Evolutionary conservation across 2,329 filamentous ascomycete genomes (phyloP).

Genomic region (Penicillium aurantiogriseum): DNA sequence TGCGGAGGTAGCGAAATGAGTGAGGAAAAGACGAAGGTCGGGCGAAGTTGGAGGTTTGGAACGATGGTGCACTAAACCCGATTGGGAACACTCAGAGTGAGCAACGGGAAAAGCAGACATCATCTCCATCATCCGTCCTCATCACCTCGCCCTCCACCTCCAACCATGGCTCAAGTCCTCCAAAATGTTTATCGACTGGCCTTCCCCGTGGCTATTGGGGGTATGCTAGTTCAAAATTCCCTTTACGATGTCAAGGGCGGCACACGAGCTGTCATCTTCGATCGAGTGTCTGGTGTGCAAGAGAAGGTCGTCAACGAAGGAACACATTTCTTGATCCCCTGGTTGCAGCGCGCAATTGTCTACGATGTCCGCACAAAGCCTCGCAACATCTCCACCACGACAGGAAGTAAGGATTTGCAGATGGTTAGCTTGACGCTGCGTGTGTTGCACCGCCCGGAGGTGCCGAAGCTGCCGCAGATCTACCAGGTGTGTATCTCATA

Average conservation of each 20-base stretch:
- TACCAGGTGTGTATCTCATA: slow-evolving; percentile 71
- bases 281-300: slow-evolving; percentile 87
- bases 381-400: slow-evolving; percentile 94
- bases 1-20: slow-evolving; percentile 17
- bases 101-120: slow-evolving; percentile 39
- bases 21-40: slow-evolving; percentile 32
- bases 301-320: slow-evolving; percentile 91
- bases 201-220: slow-evolving; percentile 69
- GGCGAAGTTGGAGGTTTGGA: slow-evolving; percentile 33
- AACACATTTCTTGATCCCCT: slow-evolving; percentile 93
- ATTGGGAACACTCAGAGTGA: slow-evolving; percentile 23
- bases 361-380: slow-evolving; percentile 98
- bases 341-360: slow-evolving; percentile 90
- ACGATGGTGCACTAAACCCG: slow-evolving; percentile 34
- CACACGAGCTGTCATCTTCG: slow-evolving; percentile 95
- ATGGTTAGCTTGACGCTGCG: slow-evolving; percentile 98
- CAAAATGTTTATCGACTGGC: slow-evolving; percentile 50
- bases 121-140: slow-evolving; percentile 27
- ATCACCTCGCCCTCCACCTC: slow-evolving; percentile 16
- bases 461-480: slow-evolving; percentile 90
- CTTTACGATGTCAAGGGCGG: slow-evolving; percentile 98
- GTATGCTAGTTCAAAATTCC: slow-evolving; percentile 69
- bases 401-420: slow-evolving; percentile 97
- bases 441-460: slow-evolving; percentile 91
- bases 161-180: slow-evolving; percentile 46